phyloP scores from a whole-genome alignment of 2,329 filamentous ascomycete genomes.

The Aureobasidium sp. region DNA sequence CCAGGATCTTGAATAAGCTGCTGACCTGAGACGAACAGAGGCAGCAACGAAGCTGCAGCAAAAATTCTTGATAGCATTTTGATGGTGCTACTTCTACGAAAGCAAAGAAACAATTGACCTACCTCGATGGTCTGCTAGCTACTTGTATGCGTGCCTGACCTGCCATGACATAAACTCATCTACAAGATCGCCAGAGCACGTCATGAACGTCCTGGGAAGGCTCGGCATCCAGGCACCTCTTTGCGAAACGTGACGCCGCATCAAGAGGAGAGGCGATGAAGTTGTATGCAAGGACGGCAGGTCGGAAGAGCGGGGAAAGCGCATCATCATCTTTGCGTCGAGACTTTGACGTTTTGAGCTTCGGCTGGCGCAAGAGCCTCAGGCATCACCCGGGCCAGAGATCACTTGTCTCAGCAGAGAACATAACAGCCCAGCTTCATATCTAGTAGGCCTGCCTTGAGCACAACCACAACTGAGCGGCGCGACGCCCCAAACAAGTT shows the following conservation, averaged over 20 bases:
- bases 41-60: neutral
- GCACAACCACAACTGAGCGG: neutral
- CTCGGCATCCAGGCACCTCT: slow-evolving; percentile 3
- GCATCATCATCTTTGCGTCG: neutral
- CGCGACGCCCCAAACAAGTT: no score
- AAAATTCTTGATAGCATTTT: slow-evolving; percentile 1
- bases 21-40: neutral
- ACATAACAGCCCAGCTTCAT: neutral
- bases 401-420: neutral
- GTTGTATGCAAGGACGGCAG: neutral
- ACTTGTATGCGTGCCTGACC: slow-evolving; percentile 4
- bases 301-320: neutral
- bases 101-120: neutral
- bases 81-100: neutral
- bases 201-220: neutral
- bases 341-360: neutral
- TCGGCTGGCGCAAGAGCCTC: neutral
- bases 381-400: neutral
- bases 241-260: neutral
- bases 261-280: neutral
- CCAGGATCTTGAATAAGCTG: slow-evolving; percentile 26
- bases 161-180: slow-evolving; percentile 5
- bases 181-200: neutral
- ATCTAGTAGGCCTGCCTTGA: neutral
- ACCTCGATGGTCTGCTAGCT: slow-evolving; percentile 3